A percentile compares a stretch with the other conserved stretches of the same genome.
Conservation (phyloP, 23 red algal species). For the Gracilaria domingensis region DNA sequence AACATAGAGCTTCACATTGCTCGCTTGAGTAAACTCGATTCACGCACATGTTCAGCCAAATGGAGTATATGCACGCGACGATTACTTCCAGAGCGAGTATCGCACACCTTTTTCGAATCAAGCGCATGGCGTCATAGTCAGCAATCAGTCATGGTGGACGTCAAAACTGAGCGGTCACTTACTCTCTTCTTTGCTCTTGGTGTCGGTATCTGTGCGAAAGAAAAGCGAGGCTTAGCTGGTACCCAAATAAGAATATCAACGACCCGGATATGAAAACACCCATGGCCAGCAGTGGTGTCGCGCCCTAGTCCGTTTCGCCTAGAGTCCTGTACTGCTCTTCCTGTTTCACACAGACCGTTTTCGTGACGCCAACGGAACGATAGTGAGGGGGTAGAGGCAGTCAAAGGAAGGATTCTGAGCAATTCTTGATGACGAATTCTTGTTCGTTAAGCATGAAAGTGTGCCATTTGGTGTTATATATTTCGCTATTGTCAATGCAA, state of each 20-base stretch:
- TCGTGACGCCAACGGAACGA: too few species aligned
- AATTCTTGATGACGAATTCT: too few species aligned
- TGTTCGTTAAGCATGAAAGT: too few species aligned
- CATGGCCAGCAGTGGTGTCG: background rate
- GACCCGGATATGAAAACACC: background rate
- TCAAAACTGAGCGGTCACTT: background rate
- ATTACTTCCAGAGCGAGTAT: background rate
- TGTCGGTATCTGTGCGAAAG: conserved; percentile 7
- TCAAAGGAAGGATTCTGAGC: background rate
- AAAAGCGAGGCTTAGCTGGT: background rate
- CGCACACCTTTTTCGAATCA: background rate
- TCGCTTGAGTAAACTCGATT: background rate
- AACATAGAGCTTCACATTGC: background rate
- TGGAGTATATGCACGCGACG: background rate
- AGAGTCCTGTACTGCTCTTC: background rate
- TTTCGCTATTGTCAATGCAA: too few species aligned
- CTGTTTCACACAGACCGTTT: too few species aligned
- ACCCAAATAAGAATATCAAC: background rate
- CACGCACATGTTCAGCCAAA: conserved; percentile 11
- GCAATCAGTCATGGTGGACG: background rate
- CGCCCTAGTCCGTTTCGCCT: background rate
- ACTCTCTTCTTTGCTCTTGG: background rate
- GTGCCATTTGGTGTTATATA: too few species aligned
- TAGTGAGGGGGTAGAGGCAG: too few species aligned
- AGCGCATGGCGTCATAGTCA: background rate